Conservation (phyloP, 352 stramenopile species). For the Globisporangium irregulare region DNA sequence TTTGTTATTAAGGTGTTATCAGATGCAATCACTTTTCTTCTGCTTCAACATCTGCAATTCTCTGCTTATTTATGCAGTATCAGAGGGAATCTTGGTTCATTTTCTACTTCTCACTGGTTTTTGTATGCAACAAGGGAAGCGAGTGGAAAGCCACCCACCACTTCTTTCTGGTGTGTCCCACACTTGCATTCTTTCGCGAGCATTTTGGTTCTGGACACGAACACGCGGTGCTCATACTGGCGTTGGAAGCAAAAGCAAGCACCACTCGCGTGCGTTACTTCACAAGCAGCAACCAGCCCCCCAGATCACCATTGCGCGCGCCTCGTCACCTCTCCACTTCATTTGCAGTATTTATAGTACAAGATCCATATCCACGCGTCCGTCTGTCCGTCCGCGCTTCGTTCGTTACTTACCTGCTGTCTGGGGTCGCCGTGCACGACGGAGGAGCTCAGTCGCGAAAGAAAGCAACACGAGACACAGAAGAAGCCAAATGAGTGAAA, state of each 20-base stretch:
- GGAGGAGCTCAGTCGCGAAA: neutral
- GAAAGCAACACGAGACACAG: neutral
- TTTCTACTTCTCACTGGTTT: neutral
- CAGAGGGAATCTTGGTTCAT: neutral
- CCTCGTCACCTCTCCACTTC: neutral
- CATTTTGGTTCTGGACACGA: neutral
- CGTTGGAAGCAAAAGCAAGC: too few species aligned
- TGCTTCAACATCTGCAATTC: neutral
- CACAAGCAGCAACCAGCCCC: neutral
- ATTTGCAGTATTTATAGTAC: neutral
- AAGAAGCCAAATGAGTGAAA: neutral
- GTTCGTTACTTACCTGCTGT: neutral
- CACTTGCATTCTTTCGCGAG: neutral
- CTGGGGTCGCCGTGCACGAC: neutral
- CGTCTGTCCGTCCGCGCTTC: neutral
- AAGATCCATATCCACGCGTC: neutral
- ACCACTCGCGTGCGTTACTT: neutral
- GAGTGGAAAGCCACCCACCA: neutral
- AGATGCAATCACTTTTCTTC: neutral
- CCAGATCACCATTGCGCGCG: neutral
- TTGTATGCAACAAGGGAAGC: neutral
- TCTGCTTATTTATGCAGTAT: neutral
- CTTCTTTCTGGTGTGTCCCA: neutral
- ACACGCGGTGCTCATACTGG: too few species aligned
- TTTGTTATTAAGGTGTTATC: neutral